Conservation (phyloP, 805 yeast species). For the Isabelozyma rhagii region DNA sequence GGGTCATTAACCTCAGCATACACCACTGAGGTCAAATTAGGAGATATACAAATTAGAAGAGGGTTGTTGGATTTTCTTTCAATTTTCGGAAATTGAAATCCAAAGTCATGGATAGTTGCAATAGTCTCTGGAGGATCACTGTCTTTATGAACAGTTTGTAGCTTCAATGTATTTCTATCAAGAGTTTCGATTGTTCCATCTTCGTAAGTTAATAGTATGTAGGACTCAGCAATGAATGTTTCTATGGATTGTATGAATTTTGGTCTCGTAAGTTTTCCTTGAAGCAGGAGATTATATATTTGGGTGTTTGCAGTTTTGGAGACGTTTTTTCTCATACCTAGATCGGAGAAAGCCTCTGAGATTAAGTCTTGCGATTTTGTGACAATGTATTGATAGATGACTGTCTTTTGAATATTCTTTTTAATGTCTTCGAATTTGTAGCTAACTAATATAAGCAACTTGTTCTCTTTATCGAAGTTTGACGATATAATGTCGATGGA, state of each 20-base stretch:
- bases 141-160: background rate
- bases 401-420: slow-evolving; percentile 10
- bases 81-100: slow-evolving; percentile 46
- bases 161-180: slow-evolving; percentile 24
- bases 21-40: slow-evolving; percentile 44
- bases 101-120: slow-evolving; percentile 49
- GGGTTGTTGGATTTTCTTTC: slow-evolving; percentile 15
- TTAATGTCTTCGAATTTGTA: slow-evolving; percentile 24
- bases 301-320: background rate
- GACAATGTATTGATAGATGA: slow-evolving; percentile 27
- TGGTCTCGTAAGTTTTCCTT: slow-evolving; percentile 24
- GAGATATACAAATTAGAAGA: slow-evolving; percentile 43
- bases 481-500: slow-evolving; percentile 47
- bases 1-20: slow-evolving; percentile 16
- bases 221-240: slow-evolving; percentile 36
- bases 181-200: slow-evolving; percentile 47
- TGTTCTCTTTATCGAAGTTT: slow-evolving; percentile 36
- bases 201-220: slow-evolving; percentile 36
- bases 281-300: slow-evolving; percentile 14
- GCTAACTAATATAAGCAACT: slow-evolving; percentile 44
- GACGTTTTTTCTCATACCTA: slow-evolving; percentile 21
- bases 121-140: slow-evolving; percentile 27
- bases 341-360: slow-evolving; percentile 26
- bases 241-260: slow-evolving; percentile 26
- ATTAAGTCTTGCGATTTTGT: slow-evolving; percentile 17